These are phyloP conservation scores for Marchantia polymorpha DNA, from an alignment of 225 moss, liverwort and hornwort genomes.

Conservation along the genomic window DNA sequence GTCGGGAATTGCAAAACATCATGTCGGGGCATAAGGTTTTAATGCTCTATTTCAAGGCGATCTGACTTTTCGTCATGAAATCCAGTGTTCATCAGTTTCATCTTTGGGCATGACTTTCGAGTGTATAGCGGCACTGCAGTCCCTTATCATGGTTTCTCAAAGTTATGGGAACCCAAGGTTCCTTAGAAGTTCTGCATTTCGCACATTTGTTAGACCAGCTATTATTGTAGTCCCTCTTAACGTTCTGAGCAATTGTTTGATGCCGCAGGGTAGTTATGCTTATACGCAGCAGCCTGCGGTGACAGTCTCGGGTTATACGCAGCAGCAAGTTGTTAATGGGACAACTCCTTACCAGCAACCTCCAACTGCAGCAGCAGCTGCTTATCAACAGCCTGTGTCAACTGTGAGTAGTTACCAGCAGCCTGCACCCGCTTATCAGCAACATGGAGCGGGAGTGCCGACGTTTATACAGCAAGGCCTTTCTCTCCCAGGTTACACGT, in stretches of 20 bases:
- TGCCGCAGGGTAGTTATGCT: conserved; percentile 32
- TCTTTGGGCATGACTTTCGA: neutral
- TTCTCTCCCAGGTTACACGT: conserved; percentile 22
- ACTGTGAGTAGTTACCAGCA: conserved; percentile 33
- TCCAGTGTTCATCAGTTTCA: neutral
- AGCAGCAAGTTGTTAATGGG: conserved; percentile 31
- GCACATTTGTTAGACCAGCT: neutral
- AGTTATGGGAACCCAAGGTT: neutral
- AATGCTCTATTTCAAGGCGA: too few relatives aligned
- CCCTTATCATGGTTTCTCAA: neutral
- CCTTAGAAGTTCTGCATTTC: neutral
- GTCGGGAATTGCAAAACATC: neutral
- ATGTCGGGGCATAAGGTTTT: neutral
- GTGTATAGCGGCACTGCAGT: too few relatives aligned
- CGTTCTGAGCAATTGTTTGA: neutral
- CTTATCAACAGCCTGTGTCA: conserved; percentile 13
- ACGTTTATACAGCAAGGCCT: conserved; percentile 28
- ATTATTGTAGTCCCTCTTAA: neutral
- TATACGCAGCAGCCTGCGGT: conserved; percentile 33
- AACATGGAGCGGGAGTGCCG: neutral
- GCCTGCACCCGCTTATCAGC: conserved; percentile 30
- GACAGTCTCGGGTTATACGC: conserved; percentile 10
- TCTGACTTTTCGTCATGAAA: neutral
- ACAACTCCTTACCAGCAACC: conserved; percentile 36
- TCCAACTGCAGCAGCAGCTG: conserved; percentile 7